phyloP scores from a whole-genome alignment of 192 early-diverging fungal species.

The Mycoemilia scoparia region DNA sequence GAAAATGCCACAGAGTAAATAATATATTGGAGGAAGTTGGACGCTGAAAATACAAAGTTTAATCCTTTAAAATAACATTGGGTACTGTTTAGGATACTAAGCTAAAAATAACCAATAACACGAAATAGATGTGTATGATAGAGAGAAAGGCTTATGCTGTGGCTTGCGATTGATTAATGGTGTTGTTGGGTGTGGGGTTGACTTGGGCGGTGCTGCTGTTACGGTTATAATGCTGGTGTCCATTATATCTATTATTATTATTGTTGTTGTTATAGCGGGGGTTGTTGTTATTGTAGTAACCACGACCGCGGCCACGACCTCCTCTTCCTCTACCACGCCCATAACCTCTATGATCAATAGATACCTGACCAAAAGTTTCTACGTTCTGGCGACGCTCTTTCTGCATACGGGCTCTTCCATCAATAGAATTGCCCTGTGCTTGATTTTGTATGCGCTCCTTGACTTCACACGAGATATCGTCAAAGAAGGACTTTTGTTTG shows the following conservation, averaged over 20 bases:
- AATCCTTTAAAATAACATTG: too few species aligned
- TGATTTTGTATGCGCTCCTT: conserved; percentile 57
- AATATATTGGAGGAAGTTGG: too few species aligned
- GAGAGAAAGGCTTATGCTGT: background rate
- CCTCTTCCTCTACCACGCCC: conserved; percentile 36
- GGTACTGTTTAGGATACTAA: too few species aligned
- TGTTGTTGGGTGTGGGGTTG: background rate
- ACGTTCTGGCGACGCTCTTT: conserved; percentile 84
- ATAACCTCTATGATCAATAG: conserved; percentile 38
- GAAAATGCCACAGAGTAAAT: too few species aligned
- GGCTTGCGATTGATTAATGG: background rate
- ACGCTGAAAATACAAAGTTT: too few species aligned
- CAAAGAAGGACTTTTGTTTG: conserved; percentile 79
- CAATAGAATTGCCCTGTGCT: conserved; percentile 27
- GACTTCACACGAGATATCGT: conserved; percentile 92
- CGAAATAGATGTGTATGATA: background rate
- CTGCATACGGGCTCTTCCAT: conserved; percentile 52
- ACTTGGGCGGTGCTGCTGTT: background rate
- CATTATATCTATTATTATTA: conserved; percentile 1
- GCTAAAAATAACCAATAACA: background rate
- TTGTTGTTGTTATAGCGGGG: background rate
- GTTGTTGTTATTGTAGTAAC: conserved; percentile 6
- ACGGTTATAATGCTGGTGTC: background rate
- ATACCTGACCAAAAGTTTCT: conserved; percentile 91
- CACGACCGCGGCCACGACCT: conserved; percentile 14